A percentile compares a stretch with the other conserved stretches of the same genome.
Conservation (phyloP, 2,329 filamentous ascomycete genomes). For the Sporothrix phasma region DNA sequence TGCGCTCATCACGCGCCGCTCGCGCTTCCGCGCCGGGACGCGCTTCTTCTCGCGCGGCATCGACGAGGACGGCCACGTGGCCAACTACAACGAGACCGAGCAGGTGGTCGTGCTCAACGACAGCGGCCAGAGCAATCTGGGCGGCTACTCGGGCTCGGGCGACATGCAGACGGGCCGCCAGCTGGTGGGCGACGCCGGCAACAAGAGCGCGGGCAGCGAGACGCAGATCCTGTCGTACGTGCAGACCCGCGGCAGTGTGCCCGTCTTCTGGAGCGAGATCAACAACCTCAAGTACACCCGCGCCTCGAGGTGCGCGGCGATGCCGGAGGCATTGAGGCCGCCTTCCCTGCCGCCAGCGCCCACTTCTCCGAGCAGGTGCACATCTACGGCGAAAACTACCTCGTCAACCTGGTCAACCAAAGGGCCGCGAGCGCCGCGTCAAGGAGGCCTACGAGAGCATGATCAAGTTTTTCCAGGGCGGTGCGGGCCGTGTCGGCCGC, state of each 20-base stretch:
- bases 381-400: slow-evolving; percentile 90
- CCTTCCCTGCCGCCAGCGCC: slow-evolving; percentile 64
- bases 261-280: slow-evolving; percentile 91
- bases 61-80: slow-evolving; percentile 88
- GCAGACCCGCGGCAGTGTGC: slow-evolving; percentile 91
- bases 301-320: slow-evolving; percentile 82
- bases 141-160: slow-evolving; percentile 69
- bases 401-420: slow-evolving; percentile 96
- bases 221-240: slow-evolving; percentile 89
- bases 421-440: slow-evolving; percentile 76
- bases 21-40: slow-evolving; percentile 79
- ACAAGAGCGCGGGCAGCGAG: slow-evolving; percentile 46
- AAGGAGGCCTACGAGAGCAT: slow-evolving; percentile 93
- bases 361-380: slow-evolving; percentile 93
- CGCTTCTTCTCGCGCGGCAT: slow-evolving; percentile 91
- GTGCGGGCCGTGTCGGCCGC: slow-evolving; percentile 48
- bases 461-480: slow-evolving; percentile 63
- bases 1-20: slow-evolving; percentile 78
- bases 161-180: slow-evolving; percentile 63
- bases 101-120: slow-evolving; percentile 88
- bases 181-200: slow-evolving; percentile 35
- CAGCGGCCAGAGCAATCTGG: slow-evolving; percentile 55
- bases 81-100: slow-evolving; percentile 98
- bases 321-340: slow-evolving; percentile 72
- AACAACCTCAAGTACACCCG: slow-evolving; percentile 89